Evolutionary conservation across 169 alveolate genomes (phyloP), one percentile per base, ranked within the genome.

Genomic region (Plasmodium cynomolgi): DNA sequence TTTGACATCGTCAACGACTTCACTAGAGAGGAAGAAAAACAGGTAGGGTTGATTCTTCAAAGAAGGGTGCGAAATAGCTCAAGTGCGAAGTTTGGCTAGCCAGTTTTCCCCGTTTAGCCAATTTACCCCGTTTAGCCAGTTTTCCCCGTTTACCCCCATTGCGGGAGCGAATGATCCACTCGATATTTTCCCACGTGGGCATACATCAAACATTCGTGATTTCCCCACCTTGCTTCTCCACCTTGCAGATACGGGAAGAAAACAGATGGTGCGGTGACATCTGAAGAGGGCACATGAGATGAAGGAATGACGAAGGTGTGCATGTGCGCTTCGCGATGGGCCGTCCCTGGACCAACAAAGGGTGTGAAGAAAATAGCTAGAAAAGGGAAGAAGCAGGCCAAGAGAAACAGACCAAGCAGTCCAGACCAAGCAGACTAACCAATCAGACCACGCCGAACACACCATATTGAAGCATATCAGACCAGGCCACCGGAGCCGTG

Each of bases 201-300:
- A 74, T 62, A 5, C 4, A 72, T 0, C 1, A 26, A 20, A 20
- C 33, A 20, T 81, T 13, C 33, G 17, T 20, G 5, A 37, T 13
- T 79, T 4, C 0, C 0, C 33, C 34, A 31, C 33, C 33, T 77
- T 26, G n/a, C 71, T 26, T 26, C 34, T 15, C 72, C 41, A n/a
- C 33, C 83, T n/a, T 98, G 54, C 97, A 98, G 97, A 97, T 98
- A 73, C 96, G 98, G 82, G 99, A 98, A 93, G 99, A 98, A 93
- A 98, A 98, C 84, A 98, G 98, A 95, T 98, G 99, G 99, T 98
- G 99, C 50, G 99, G 98, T 81, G 99, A 98, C 84, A 97, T 98
- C 20, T 98, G 84, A 82, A 13, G 17, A 31, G 50, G 8, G 5
- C 74, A 20, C 71, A n/a, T 33, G 1, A 11, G 56, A 15, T 41